Evolutionary conservation across 768 basidiomycete genomes (phyloP).

Genomic region (Xerocomellus dryophilus): DNA sequence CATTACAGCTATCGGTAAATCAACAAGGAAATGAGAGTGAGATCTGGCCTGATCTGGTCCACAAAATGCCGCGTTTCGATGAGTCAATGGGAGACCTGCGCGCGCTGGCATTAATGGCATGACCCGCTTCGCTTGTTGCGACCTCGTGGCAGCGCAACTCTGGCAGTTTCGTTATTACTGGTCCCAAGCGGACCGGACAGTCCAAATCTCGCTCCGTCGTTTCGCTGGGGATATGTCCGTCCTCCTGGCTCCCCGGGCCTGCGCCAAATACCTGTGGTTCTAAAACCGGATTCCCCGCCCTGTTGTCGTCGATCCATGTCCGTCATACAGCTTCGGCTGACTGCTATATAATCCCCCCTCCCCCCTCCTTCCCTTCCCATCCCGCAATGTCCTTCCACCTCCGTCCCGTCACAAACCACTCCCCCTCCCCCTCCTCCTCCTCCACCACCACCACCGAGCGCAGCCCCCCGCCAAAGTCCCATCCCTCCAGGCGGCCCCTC

Average conservation of each 20-base stretch:
- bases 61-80: conserved; percentile 15
- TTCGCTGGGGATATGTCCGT: conserved; percentile 10
- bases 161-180: conserved; percentile 18
- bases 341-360: conserved; percentile 24
- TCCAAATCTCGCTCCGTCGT: conserved; percentile 21
- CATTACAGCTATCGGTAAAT: conserved; percentile 28
- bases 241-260: not conserved
- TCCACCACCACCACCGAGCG: conserved; percentile 40
- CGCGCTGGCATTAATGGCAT: conserved; percentile 16
- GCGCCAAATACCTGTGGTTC: not conserved
- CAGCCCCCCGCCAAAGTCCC: conserved; percentile 28
- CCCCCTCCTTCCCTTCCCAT: conserved; percentile 23
- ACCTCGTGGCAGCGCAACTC: conserved; percentile 27
- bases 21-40: conserved; percentile 24
- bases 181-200: conserved; percentile 20
- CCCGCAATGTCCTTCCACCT: conserved; percentile 50
- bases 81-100: conserved; percentile 17
- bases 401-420: conserved; percentile 49
- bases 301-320: conserved; percentile 23
- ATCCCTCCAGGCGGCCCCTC: conserved; percentile 51
- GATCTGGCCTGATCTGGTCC: conserved; percentile 20
- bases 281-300: conserved; percentile 19
- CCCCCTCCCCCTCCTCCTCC: conserved; percentile 56
- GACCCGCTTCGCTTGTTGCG: conserved; percentile 18
- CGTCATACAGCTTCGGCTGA: conserved; percentile 12